Evolutionary conservation across 75 land plant genomes (phyloP), one percentile per base, ranked within the genome.

Genomic region (Selaginella moellendorffii): DNA sequence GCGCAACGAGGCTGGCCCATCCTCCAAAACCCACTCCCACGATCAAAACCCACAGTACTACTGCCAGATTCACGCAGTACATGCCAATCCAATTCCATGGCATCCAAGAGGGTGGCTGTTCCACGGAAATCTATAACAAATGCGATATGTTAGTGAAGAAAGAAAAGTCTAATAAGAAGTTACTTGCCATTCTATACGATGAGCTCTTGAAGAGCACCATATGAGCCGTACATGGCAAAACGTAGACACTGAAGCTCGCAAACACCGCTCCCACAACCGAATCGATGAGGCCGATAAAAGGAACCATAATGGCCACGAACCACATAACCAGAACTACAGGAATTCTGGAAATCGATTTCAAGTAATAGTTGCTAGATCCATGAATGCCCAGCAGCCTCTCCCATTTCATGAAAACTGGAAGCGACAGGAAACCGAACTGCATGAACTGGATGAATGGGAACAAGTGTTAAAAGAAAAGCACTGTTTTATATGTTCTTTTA

Each of bases 371-470:
- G 59, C 59, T 24, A 21, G 25, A 25, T n/a, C 59, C 59, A 56
- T 56, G 59, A 56, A 56, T 19, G 5, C 59, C 59, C 59, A 56
- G 59, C 5, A 56, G n/a, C 24, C n/a, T 56, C 59, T 56, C 59
- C 59, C 59, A 56, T 21, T 5, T 19, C 59, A 56, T 56, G 24
- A 8, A 56, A 56, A 56, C n/a, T 56, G 59, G 59, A 21, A 56
- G 59, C 23, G 59, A 56, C 9, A 21, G 59, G 9, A 56, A 19
- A 8, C 59, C 59, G n/a, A 56, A 56, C 59, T 21, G 19, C 21
- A 56, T 56, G 24, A 56, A 56, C 59, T 56, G 24, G 17, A 56
- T 56, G 9, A 19, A 24, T 2, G n/a, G 17, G n/a, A 5, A 56
- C 8, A 9, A 21, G 59, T 8, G 59, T 21, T 21, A 19, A 8